Evolutionary conservation across 2,329 filamentous ascomycete species (phyloP), one percentile per base, ranked within the genome.

Genomic region (Diplocarpon mali): DNA sequence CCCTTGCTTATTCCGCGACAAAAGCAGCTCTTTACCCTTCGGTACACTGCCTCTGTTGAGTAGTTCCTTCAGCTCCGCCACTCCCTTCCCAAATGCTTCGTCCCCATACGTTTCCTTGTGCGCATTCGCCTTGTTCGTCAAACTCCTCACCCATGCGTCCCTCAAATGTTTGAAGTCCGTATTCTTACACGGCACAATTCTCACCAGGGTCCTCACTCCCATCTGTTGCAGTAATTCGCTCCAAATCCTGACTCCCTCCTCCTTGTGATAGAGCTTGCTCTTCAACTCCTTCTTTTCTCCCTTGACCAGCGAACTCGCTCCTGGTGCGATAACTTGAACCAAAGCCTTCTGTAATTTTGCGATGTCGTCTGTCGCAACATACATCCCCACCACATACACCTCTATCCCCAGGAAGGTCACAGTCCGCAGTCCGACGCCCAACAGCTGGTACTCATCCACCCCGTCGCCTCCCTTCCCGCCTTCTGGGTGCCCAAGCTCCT

Each of bases 361-460:
- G 47, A 98, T 79, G 59, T 95, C 88, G 31, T 80, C 70, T 0
- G 83, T 90, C 20, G 88, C 85, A 20, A 96, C 74, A 67, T 98
- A 98, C 57, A 93, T 78, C 13, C 90, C 92, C 0, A 95, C 84
- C 14, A 96, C 84, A 67, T 98, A 98, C 42, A 98, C 92, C 62
- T 95, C 82, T 36, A 98, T 87, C 39, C 77, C 70, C 36, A 96
- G 68, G 64, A 96, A 95, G 17, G 85, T 93, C 28, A 98, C 92
- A 1, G 83, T 88, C 44, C 92, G 78, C 51, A 93, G 81, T 14
- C 92, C 92, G 5, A 95, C 68, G 0, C 92, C 92, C 6, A 96
- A 75, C 0, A 96, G 73, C 16, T 87, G 89, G 63, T 95, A 96
- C 57, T 95, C 83, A 57, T 64, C 72, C 48, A 67, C 35, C 45